Base-by-base conservation (phyloP, 2,329 filamentous ascomycete species). In the Scytalidium sp. region DNA sequence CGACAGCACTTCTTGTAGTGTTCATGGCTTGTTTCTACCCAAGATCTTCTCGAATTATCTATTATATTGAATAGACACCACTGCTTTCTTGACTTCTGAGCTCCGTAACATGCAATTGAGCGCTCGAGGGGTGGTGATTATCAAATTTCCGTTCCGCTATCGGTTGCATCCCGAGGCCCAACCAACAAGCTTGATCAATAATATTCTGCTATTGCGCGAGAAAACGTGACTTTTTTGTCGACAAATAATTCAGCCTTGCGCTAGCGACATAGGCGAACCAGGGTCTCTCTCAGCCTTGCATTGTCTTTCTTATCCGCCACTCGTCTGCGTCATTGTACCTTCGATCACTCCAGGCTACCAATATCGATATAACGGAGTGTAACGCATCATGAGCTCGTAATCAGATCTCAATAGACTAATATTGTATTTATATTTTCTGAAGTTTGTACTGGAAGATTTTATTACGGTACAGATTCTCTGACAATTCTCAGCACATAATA, bases 1-100 rank as follows among this genome's bases (percentile, higher is more conserved):
- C 49, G 21, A 53, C 51, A 11, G 60, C 39, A 47, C 53, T 55
- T 43, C 56, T 59, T 1, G 55, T 52, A 4, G 57, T 51, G 20
- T 56, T 62, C 63, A 65, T 65, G 17, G 40, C 52, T n/a, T 27
- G 25, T 13, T 27, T 5, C 17, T 4, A n/a, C 6, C 6, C 11
- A 36, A n/a, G 13, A n/a, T 9, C 32, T 9, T 4, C 17, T 7
- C 15, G 32, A n/a, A n/a, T n/a, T n/a, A n/a, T n/a, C n/a, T n/a
- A 8, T 36, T 5, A 36, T 15, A 15, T n/a, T 36, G 13, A 36
- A 36, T 10, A 36, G 32, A 36, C n/a, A 36, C 15, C 13, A n/a
- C 32, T 36, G 11, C 32, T 36, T 10, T 36, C 13, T n/a, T 15
- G 15, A 36, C 13, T 36, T 36, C 4, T 36, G 11, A 36, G 15